Evolutionary conservation across 2,329 filamentous ascomycete species (phyloP), one percentile per base, ranked within the genome.

Genomic region (Cladophialophora immunda): DNA sequence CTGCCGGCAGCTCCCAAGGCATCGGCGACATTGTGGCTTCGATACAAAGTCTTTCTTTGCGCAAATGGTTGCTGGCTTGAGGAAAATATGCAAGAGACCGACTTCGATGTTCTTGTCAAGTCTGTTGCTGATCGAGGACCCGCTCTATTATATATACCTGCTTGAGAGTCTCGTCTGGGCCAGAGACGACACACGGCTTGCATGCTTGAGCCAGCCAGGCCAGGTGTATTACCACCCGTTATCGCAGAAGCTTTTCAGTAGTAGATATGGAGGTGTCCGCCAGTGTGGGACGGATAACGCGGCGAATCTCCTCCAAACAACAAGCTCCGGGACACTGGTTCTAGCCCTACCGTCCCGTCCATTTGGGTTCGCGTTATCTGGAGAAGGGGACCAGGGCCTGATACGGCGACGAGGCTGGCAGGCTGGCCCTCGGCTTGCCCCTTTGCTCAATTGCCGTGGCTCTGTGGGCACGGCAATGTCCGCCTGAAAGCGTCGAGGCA

Each of bases 1-100:
- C 56, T 9, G 66, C 50, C 41, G 66, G 66, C 15, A 66, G 36
- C n/a, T 66, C 64, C 34, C 32, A 67, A 58, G 29, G 69, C 57
- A 62, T 56, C 54, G 25, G 62, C 55, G 45, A 62, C 58, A 55
- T 55, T 19, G 27, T 55, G n/a, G 17, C 19, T 34, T 55, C 5
- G 7, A n/a, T 19, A 55, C 11, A 2, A 55, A 32, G 30, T 8
- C 17, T 8, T 22, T 50, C 8, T 50, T 50, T 50, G 45, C 19
- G 19, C 19, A 25, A 7, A 27, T 5, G 3, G 45, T 27, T 11
- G 45, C 11, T 50, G 9, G 45, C 3, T 9, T 38, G 34, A 38
- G 8, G 13, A 38, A 38, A 38, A 38, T 9, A 38, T 38, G 9
- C 9, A 9, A 22, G 41, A 25, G 19, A 25, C 22, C 45, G 22